Evolutionary conservation across 805 yeast species (phyloP).

Genomic region (Saccharomycopsis sp.): DNA sequence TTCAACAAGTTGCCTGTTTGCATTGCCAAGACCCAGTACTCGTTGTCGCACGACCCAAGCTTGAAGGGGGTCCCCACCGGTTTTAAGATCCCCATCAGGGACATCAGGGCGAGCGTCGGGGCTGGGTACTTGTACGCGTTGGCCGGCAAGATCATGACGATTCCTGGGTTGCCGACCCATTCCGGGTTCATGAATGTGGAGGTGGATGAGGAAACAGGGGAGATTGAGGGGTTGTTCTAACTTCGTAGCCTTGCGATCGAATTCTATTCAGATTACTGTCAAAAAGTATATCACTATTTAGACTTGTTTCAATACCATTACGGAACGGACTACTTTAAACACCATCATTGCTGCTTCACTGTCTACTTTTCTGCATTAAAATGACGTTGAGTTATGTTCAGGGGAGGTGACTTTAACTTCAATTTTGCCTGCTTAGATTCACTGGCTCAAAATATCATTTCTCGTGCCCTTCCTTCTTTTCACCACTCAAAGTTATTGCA

Average conservation of each 20-base stretch:
- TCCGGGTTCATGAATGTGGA: conserved; percentile 97
- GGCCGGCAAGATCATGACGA: conserved; percentile 95
- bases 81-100: conserved; percentile 88
- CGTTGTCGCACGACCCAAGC: conserved; percentile 86
- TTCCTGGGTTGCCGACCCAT: conserved; percentile 94
- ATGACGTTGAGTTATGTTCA: too few relatives aligned
- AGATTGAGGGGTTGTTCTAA: conserved; percentile 85
- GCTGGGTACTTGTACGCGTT: conserved; percentile 95
- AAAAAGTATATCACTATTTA: neutral
- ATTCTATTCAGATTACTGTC: neutral
- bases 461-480: too few relatives aligned
- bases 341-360: too few relatives aligned
- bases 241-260: neutral
- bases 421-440: too few relatives aligned
- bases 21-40: conserved; percentile 96
- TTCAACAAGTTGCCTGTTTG: conserved; percentile 88
- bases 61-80: conserved; percentile 94
- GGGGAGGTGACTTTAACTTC: too few relatives aligned
- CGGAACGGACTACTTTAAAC: too few relatives aligned
- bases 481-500: too few relatives aligned
- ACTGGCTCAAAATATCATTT: too few relatives aligned
- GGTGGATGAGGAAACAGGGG: conserved; percentile 74
- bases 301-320: too few relatives aligned
- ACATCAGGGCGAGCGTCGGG: conserved; percentile 89
- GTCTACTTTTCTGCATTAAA: too few relatives aligned